Evolutionary conservation across 768 basidiomycete genomes (phyloP), one percentile per base, ranked within the genome.

Genomic region (Leccinellum albellum): DNA sequence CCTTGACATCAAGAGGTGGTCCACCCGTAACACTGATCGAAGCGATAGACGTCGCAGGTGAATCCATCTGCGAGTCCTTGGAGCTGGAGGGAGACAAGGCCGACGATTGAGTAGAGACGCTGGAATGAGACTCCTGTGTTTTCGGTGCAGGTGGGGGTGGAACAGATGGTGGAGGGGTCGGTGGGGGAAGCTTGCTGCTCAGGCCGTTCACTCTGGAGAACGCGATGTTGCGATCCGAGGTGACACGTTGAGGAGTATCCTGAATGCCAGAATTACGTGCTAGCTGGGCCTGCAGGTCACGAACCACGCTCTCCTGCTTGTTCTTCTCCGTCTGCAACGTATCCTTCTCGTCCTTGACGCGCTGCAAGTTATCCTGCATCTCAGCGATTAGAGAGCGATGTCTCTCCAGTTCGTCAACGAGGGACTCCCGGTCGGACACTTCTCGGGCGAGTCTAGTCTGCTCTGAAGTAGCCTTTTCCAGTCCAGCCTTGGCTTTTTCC

Each of bases 301-400:
- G 84, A 56, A 92, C 75, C n/a, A 85, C 69, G 14, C 70, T 70
- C 54, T 93, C 90, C 31, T 88, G 84, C 50, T 79, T 83, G 60
- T 60, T 76, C 73, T 85, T 89, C 75, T 94, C 91, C 9, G 80
- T 75, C 57, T 87, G 89, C 15, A 94, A 75, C 15, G 66, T 78
- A 67, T 91, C 92, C 71, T 89, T 89, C 74, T 92, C 90, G 64
- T 92, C 87, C 74, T 89, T 89, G 65, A 85, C 83, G 47, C 81
- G 83, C 70, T 91, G 89, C 24, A 93, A 75, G 60, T 82, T 85
- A 58, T 88, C 86, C 63, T 92, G 90, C 70, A 87, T 74, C 64
- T 93, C 91, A 24, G 86, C 85, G 15, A 93, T 76, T 28, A 85
- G 76, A 9, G 85, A 86, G 24, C 89, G 88, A 70, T 91, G 88